phyloP scores from a whole-genome alignment of 768 basidiomycete species.

The Phaffia tasmanica region DNA sequence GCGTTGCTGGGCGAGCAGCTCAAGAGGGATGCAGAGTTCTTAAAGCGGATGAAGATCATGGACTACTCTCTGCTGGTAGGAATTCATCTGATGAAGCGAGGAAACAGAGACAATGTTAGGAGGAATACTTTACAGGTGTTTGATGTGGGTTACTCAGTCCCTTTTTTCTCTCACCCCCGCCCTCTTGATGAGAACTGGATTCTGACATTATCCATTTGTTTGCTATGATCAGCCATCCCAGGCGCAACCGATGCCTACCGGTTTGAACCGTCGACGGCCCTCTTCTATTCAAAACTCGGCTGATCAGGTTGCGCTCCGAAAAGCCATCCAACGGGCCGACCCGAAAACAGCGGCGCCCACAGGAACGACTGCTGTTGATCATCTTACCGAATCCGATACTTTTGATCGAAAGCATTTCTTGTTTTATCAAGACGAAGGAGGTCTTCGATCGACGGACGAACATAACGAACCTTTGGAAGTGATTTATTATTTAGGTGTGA shows the following conservation, averaged over 20 bases:
- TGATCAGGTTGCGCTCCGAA: slow-evolving; percentile 72
- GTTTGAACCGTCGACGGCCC: slow-evolving; percentile 49
- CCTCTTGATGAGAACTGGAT: not conserved
- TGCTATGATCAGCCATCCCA: not conserved
- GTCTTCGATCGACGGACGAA: slow-evolving; percentile 80
- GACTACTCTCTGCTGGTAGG: slow-evolving; percentile 92
- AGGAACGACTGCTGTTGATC: slow-evolving; percentile 45
- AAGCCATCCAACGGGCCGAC: slow-evolving; percentile 72
- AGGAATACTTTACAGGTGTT: slow-evolving; percentile 85
- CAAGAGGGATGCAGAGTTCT: slow-evolving; percentile 69
- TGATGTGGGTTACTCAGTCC: slow-evolving; percentile 49
- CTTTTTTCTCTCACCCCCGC: not conserved
- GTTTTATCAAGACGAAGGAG: slow-evolving; percentile 96
- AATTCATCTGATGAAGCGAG: slow-evolving; percentile 79
- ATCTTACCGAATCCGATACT: slow-evolving; percentile 47
- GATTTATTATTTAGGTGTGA: slow-evolving; percentile 89
- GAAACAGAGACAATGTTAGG: slow-evolving; percentile 83
- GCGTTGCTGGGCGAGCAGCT: slow-evolving; percentile 85
- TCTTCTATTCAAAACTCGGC: slow-evolving; percentile 52
- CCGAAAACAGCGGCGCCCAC: slow-evolving; percentile 52
- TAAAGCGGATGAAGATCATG: slow-evolving; percentile 79
- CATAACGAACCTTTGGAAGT: slow-evolving; percentile 58
- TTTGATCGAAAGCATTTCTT: slow-evolving; percentile 62
- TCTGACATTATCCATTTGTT: not conserved
- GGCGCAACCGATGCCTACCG: not conserved